Conservation (phyloP, 208 protist genomes). For the Polymyxa betae region DNA sequence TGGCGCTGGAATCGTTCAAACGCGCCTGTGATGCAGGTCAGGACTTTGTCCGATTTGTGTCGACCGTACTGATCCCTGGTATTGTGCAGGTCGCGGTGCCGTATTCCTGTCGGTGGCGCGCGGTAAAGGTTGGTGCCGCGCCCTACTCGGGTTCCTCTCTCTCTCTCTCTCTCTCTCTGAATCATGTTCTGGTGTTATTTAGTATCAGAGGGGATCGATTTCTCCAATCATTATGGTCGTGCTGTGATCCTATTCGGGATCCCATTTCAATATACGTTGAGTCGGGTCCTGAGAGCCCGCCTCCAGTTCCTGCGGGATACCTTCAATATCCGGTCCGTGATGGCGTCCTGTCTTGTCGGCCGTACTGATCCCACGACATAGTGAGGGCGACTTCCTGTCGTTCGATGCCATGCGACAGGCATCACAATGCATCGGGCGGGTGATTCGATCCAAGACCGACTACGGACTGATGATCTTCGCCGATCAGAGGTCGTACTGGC, state of each 20-base stretch:
- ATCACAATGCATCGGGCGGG: conserved; percentile 97
- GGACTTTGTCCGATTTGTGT: conserved; percentile 5
- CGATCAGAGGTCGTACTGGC: conserved; percentile 76
- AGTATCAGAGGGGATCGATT: conserved; percentile 77
- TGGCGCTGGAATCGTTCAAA: conserved; percentile 91
- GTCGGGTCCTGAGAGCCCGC: conserved; percentile 84
- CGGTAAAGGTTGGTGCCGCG: conserved; percentile 69
- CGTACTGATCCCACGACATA: background rate
- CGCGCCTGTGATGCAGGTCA: conserved; percentile 64
- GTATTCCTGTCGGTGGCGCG: conserved; percentile 92
- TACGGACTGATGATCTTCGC: conserved; percentile 99
- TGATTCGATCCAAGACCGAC: conserved; percentile 98
- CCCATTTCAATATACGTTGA: conserved; percentile 68
- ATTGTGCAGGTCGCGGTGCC: conserved; percentile 77
- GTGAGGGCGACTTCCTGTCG: conserved; percentile 90
- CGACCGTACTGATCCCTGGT: background rate
- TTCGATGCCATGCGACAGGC: conserved; percentile 83
- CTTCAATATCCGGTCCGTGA: conserved; percentile 80
- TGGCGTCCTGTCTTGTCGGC: background rate
- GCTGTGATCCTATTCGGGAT: conserved; percentile 69
- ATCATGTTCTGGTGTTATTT: conserved; percentile 71
- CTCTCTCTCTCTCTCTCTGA: conserved; percentile 82
- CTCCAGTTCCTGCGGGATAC: conserved; percentile 93
- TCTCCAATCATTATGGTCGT: conserved; percentile 64
- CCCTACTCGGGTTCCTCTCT: conserved; percentile 95